Conservation (phyloP, 1,139 yeast genomes). For the Suhomyces ambrosiae region DNA sequence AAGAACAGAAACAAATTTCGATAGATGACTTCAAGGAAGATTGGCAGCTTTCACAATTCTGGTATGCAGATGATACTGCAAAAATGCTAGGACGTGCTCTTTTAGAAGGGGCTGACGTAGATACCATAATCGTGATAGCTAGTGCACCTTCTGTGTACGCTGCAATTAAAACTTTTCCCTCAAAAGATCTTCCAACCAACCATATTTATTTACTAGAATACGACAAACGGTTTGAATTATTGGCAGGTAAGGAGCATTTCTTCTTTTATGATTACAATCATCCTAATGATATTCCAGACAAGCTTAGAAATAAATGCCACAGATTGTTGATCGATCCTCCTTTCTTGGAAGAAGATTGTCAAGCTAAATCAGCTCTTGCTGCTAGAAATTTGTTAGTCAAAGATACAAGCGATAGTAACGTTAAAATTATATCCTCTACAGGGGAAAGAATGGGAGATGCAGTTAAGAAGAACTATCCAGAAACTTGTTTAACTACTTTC, state of each 20-base stretch:
- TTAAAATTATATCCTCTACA: slow-evolving; percentile 70
- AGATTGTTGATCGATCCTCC: slow-evolving; percentile 88
- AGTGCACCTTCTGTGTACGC: slow-evolving; percentile 94
- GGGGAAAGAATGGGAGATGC: slow-evolving; percentile 83
- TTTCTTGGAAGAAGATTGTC: slow-evolving; percentile 79
- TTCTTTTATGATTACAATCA: slow-evolving; percentile 72
- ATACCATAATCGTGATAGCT: slow-evolving; percentile 71
- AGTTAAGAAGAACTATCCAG: slow-evolving; percentile 64
- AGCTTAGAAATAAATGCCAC: slow-evolving; percentile 63
- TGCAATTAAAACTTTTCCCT: slow-evolving; percentile 61
- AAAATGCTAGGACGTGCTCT: slow-evolving; percentile 65
- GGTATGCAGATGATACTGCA: slow-evolving; percentile 81
- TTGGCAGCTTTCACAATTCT: slow-evolving; percentile 92
- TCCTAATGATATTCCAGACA: slow-evolving; percentile 65
- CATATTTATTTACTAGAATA: slow-evolving; percentile 75
- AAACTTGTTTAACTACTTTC: slow-evolving; percentile 62
- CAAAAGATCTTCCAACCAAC: slow-evolving; percentile 58
- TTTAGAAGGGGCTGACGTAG: slow-evolving; percentile 70
- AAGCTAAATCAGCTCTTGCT: slow-evolving; percentile 69
- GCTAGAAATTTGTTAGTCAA: slow-evolving; percentile 59
- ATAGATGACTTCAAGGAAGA: slow-evolving; percentile 81
- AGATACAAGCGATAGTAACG: slow-evolving; percentile 38
- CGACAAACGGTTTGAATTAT: slow-evolving; percentile 71
- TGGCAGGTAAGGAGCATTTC: slow-evolving; percentile 70
- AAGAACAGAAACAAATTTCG: slow-evolving; percentile 24